These are phyloP conservation scores for Penicillium diatomitis DNA, from an alignment of 495 filamentous ascomycete species.

Conservation along the genomic window DNA sequence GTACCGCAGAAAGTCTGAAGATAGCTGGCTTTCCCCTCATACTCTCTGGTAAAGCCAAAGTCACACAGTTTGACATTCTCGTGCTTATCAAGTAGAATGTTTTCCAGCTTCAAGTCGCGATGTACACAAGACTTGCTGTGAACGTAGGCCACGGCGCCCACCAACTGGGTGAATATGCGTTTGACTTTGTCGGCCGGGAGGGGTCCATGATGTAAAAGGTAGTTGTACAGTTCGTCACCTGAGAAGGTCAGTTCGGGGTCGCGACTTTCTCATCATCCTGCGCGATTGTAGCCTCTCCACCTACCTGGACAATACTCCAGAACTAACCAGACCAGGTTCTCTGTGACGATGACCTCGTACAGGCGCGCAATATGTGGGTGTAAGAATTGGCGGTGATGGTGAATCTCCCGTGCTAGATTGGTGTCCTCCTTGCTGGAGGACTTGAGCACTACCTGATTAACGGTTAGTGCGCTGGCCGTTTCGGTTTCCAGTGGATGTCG, in stretches of 20 bases:
- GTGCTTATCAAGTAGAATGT: slow-evolving; percentile 92
- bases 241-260: not conserved
- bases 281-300: not conserved
- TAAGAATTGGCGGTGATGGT: slow-evolving; percentile 95
- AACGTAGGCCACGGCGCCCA: slow-evolving; percentile 91
- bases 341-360: slow-evolving; percentile 97
- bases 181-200: slow-evolving; percentile 84
- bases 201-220: slow-evolving; percentile 77
- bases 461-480: not conserved
- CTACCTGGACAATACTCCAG: slow-evolving; percentile 93
- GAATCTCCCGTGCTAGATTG: slow-evolving; percentile 93
- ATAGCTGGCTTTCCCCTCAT: slow-evolving; percentile 90
- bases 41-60: slow-evolving; percentile 96
- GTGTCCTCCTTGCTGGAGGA: slow-evolving; percentile 92
- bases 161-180: slow-evolving; percentile 90
- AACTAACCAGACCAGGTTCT: slow-evolving; percentile 89
- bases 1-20: slow-evolving; percentile 97
- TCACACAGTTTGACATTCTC: slow-evolving; percentile 99
- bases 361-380: slow-evolving; percentile 95
- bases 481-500: no score
- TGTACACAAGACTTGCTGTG: slow-evolving; percentile 94
- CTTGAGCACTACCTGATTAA: slow-evolving; percentile 81
- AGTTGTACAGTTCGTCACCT: slow-evolving; percentile 97
- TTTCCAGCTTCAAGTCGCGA: slow-evolving; percentile 93
- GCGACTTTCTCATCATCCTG: not conserved